These are phyloP conservation scores for Trichomonas vaginalis DNA, from an alignment of 208 protist genomes.

Conservation along the genomic window DNA sequence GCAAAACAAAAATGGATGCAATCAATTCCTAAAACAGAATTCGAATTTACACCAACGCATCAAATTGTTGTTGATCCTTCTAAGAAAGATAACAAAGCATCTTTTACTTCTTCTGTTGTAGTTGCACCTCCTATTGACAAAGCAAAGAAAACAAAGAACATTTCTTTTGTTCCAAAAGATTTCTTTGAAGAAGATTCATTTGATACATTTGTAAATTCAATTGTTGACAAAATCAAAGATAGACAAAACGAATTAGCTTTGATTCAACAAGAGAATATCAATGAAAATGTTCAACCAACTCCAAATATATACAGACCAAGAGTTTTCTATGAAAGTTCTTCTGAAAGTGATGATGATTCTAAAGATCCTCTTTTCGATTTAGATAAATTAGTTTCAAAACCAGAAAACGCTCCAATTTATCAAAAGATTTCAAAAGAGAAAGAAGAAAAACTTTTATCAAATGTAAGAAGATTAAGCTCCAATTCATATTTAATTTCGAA, in stretches of 20 bases:
- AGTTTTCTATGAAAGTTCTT: not conserved
- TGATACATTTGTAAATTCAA: not conserved
- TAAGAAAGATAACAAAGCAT: too few species aligned
- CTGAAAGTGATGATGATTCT: not conserved
- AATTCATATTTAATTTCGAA: not conserved
- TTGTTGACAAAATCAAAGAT: not conserved
- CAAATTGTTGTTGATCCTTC: too few species aligned
- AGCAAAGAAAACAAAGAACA: too few species aligned
- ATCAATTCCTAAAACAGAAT: not conserved
- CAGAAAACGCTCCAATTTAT: not conserved
- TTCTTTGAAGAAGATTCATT: not conserved
- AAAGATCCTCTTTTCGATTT: not conserved
- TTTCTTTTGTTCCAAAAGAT: not conserved
- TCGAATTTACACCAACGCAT: too few species aligned
- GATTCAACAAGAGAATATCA: not conserved
- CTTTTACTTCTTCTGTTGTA: not conserved
- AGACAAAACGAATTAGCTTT: not conserved
- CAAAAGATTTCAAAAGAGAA: not conserved
- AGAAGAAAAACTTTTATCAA: not conserved
- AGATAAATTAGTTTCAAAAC: not conserved
- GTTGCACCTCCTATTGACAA: not conserved
- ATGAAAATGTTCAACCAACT: too few species aligned
- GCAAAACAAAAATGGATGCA: not conserved
- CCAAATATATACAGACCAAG: not conserved
- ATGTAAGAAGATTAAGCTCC: not conserved